phyloP scores from a whole-genome alignment of 148 eudicot genomes.

The Persicaria maculosa region DNA sequence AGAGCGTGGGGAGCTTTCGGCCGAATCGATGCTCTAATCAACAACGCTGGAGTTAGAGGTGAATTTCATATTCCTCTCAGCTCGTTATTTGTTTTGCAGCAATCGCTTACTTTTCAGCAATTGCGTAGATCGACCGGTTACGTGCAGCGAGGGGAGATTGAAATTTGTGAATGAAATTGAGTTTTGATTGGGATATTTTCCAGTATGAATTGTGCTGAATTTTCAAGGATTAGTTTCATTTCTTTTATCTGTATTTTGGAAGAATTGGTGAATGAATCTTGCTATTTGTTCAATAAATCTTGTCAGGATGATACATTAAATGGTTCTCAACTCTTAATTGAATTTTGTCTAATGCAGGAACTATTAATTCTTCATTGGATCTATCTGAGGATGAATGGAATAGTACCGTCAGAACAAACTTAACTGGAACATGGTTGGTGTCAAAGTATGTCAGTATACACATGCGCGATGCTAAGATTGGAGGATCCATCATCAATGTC shows the following conservation, averaged over 20 bases:
- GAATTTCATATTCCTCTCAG: background rate
- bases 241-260: no score
- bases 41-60: constrained; percentile 67
- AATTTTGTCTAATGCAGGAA: constrained; percentile 25
- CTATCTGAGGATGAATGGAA: constrained; percentile 65
- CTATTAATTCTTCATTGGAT: constrained; percentile 31
- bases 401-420: constrained; percentile 34
- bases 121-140: no score
- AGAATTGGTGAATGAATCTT: no score
- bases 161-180: no score
- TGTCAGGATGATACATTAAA: background rate
- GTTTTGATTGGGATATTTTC: no score
- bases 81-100: background rate
- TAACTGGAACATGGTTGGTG: constrained; percentile 61
- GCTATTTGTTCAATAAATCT: background rate
- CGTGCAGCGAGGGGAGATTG: no score
- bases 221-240: no score
- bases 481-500: constrained; percentile 60
- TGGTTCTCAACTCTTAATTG: no score
- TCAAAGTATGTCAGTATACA: constrained; percentile 44
- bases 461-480: constrained; percentile 49
- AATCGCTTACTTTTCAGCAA: background rate
- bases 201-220: background rate
- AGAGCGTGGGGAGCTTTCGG: constrained; percentile 63
- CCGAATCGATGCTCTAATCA: constrained; percentile 48